Evolutionary conservation across 176 grass and related monocot species (phyloP), one percentile per base, ranked within the genome.

Genomic region (Oryza nivara): DNA sequence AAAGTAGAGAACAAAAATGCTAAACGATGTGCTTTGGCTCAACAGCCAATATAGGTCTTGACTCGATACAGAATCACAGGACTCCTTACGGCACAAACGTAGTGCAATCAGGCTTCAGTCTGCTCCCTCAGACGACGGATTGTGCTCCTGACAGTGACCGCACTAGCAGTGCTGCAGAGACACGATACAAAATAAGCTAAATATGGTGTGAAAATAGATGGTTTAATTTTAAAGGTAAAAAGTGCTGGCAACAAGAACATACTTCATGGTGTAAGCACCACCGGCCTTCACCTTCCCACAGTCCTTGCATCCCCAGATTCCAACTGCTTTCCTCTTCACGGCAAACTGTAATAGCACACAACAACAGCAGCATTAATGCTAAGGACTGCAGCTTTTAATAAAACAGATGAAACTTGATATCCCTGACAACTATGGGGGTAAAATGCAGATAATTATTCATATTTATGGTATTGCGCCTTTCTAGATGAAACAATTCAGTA

Each of bases 261-360:
- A 97, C 94, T 97, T 94, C 81, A 92, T 82, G 6, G 94, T 94
- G 72, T 97, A 97, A 35, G 90, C 92, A 78, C 92, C 95, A 0
- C 95, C 88, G 43, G 95, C 92, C 92, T 97, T 97, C 20, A 97
- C 86, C 78, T 97, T 97, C 6, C 95, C 95, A 2, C 92, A 97
- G 22, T 93, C 90, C 86, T 97, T 94, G 92, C 92, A 97, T 9
- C 92, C 95, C 95, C 95, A 97, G 67, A 97, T 97, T 80, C 92
- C 95, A 91, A 97, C 87, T 23, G 95, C 90, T 85, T 94, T 94
- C 68, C 86, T 92, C 88, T 97, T 94, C 65, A 97, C 95, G 72
- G 88, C 95, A 80, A 87, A 97, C 95, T 97, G 25, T 28, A 86
- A 61, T 3, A 69, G 22, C 22, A 43, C 5, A 26, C 5, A 75